These are phyloP conservation scores for Croton laevigatus DNA, from an alignment of 441 rosid genomes.

Conservation along the genomic window DNA sequence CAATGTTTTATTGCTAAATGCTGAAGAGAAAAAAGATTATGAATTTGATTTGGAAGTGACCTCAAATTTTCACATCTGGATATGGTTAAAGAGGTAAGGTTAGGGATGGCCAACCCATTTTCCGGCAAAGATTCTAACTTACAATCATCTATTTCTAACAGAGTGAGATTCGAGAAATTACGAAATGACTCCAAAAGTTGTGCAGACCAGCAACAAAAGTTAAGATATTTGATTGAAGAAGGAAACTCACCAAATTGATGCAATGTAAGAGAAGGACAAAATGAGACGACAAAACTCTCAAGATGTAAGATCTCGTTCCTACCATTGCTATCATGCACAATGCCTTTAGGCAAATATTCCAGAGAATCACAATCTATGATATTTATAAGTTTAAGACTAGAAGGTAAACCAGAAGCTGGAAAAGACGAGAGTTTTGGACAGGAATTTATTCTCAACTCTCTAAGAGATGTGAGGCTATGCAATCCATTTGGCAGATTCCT, in stretches of 20 bases:
- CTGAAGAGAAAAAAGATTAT: slow-evolving; percentile 29
- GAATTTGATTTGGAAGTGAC: slow-evolving; percentile 29
- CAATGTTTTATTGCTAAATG: slow-evolving; percentile 30
- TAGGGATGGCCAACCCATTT: slow-evolving; percentile 8
- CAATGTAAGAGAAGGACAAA: neutral
- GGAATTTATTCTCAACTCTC: neutral
- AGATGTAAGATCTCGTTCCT: neutral
- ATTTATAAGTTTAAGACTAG: neutral
- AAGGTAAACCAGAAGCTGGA: slow-evolving; percentile 8
- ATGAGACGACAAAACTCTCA: neutral
- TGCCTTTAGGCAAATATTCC: neutral
- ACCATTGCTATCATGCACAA: neutral
- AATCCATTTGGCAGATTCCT: neutral
- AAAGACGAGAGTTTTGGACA: slow-evolving; percentile 1
- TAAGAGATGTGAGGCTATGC: neutral
- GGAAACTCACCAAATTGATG: neutral
- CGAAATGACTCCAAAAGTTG: slow-evolving; percentile 6
- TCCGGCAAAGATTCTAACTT: slow-evolving; percentile 18
- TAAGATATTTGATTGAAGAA: slow-evolving; percentile 12
- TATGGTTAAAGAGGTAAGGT: slow-evolving; percentile 11
- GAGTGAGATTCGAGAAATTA: slow-evolving; percentile 16
- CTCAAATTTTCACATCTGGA: slow-evolving; percentile 22
- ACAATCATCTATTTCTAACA: slow-evolving; percentile 11
- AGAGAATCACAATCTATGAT: neutral
- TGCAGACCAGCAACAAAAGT: slow-evolving; percentile 8